These are phyloP conservation scores for Pseudevernia furfuracea DNA, from an alignment of 495 filamentous ascomycete genomes.

Conservation along the genomic window DNA sequence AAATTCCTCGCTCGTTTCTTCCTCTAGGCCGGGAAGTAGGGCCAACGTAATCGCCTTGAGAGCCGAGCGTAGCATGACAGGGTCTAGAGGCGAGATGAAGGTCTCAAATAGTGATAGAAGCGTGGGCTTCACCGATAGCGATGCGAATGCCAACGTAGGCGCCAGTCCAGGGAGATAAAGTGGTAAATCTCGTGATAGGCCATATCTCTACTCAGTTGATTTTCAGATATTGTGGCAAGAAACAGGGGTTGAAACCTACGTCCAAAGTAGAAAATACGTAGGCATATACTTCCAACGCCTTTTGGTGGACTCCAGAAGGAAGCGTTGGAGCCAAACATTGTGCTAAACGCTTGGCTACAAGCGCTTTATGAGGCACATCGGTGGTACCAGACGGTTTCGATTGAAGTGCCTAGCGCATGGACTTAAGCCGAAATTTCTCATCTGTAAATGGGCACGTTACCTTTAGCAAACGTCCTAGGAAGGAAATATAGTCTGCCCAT, in stretches of 20 bases:
- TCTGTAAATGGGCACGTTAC: not conserved
- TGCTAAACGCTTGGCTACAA: constrained; percentile 82
- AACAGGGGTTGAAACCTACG: constrained; percentile 15
- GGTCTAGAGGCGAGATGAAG: constrained; percentile 64
- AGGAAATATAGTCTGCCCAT: constrained; percentile 99
- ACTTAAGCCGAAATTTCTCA: not conserved
- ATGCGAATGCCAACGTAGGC: constrained; percentile 85
- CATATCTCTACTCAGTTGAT: constrained; percentile 45
- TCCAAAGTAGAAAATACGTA: constrained; percentile 78
- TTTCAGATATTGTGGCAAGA: not conserved
- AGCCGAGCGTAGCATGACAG: constrained; percentile 66
- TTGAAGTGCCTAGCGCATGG: constrained; percentile 56
- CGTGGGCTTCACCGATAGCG: constrained; percentile 73
- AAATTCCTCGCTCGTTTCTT: constrained; percentile 95
- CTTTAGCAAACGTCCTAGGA: constrained; percentile 86
- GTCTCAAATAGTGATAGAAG: constrained; percentile 79
- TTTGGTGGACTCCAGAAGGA: constrained; percentile 97
- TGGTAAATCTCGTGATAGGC: constrained; percentile 69
- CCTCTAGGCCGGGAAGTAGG: constrained; percentile 83
- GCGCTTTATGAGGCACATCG: constrained; percentile 71
- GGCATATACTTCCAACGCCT: constrained; percentile 85
- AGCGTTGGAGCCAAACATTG: constrained; percentile 91
- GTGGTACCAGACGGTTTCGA: constrained; percentile 62
- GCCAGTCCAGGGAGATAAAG: constrained; percentile 86
- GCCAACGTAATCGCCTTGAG: constrained; percentile 82